phyloP scores from a whole-genome alignment of 2,329 filamentous ascomycete genomes.

The Sclerotinia nivalis region DNA sequence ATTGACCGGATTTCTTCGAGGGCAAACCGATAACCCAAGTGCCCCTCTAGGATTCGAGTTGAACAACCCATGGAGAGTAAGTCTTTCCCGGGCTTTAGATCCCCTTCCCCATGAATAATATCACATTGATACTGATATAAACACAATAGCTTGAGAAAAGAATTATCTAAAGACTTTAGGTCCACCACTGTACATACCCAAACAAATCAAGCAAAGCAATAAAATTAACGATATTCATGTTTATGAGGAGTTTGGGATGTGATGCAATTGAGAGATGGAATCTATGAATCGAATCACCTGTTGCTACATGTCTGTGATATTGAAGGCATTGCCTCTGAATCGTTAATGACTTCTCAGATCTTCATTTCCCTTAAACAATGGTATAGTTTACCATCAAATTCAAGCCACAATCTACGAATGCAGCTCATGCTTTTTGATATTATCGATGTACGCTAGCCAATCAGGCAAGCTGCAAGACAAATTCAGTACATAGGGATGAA shows the following conservation, averaged over 20 bases:
- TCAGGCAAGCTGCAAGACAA: too few species aligned
- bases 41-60: slow-evolving; percentile 46
- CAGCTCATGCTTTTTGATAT: too few species aligned
- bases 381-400: neutral
- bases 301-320: neutral
- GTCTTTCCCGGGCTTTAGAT: slow-evolving; percentile 24
- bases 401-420: neutral
- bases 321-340: neutral
- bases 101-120: neutral
- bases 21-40: slow-evolving; percentile 43
- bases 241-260: neutral
- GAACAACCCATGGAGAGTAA: slow-evolving; percentile 47
- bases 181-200: slow-evolving; percentile 31
- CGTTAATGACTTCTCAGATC: too few species aligned
- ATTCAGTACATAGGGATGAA: too few species aligned
- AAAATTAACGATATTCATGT: slow-evolving; percentile 7
- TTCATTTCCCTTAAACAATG: neutral
- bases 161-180: slow-evolving; percentile 31
- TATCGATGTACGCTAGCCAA: too few species aligned
- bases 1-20: slow-evolving; percentile 45
- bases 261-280: neutral
- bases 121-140: slow-evolving; percentile 18
- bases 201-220: slow-evolving; percentile 8
- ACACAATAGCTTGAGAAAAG: slow-evolving; percentile 39
- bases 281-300: neutral